Conservation (phyloP, 305 asterid genomes). For the Solanum chacoense region DNA sequence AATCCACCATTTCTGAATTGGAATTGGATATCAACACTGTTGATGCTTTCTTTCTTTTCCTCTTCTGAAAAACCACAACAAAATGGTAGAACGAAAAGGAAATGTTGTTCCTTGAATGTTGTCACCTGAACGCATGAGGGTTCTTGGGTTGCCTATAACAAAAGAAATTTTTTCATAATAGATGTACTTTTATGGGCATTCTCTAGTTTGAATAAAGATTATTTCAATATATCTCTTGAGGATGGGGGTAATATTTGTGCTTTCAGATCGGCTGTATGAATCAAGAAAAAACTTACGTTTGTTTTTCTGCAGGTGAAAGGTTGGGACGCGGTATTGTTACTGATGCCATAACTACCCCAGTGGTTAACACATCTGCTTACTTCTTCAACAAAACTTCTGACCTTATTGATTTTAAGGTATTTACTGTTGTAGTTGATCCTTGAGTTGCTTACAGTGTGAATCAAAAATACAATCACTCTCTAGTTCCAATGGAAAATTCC, state of each 20-base stretch:
- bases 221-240: background rate
- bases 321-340: constrained; percentile 74
- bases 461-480: background rate
- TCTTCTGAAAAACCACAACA: background rate
- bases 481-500: background rate
- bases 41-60: background rate
- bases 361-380: constrained; percentile 87
- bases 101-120: background rate
- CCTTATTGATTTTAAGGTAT: constrained; percentile 88
- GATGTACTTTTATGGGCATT: background rate
- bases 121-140: background rate
- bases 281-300: background rate
- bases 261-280: background rate
- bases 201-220: background rate
- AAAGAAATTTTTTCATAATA: background rate
- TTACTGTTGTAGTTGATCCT: background rate
- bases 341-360: constrained; percentile 94
- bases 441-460: background rate
- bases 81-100: background rate
- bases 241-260: background rate
- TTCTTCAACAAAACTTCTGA: constrained; percentile 83
- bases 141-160: background rate
- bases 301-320: constrained; percentile 68
- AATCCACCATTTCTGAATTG: background rate
- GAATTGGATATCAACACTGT: background rate